Evolutionary conservation across 1,139 yeast genomes (phyloP).

Genomic region (Protomyces arabidopsidicola): DNA sequence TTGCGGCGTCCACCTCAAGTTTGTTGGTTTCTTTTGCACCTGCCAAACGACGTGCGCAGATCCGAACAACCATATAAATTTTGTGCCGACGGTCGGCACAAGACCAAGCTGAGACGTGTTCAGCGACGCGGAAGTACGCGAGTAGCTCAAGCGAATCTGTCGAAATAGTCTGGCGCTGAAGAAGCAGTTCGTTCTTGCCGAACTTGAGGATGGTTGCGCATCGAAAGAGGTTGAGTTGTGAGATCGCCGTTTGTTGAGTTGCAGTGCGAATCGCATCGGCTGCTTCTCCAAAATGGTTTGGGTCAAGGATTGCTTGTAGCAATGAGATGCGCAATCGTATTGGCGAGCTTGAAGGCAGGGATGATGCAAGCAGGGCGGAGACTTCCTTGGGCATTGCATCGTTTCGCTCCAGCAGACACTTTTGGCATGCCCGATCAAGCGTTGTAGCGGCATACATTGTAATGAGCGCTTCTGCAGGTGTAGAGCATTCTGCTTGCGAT

Average conservation of each 20-base stretch:
- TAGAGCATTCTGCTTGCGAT: neutral
- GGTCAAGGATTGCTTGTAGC: neutral
- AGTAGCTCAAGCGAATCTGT: neutral
- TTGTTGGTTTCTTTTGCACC: neutral
- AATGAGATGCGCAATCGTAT: neutral
- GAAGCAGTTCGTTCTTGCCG: neutral
- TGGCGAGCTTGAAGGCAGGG: neutral
- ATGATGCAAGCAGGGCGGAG: neutral
- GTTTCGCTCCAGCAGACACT: neutral
- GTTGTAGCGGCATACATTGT: neutral
- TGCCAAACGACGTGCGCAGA: neutral
- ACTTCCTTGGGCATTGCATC: neutral
- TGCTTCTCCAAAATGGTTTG: neutral
- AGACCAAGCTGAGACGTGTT: neutral
- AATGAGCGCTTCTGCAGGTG: neutral
- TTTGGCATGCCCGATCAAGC: neutral
- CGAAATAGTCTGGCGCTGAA: neutral
- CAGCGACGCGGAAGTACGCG: neutral
- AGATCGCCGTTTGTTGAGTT: neutral
- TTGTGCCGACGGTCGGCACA: neutral
- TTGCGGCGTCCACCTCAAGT: neutral
- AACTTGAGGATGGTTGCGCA: neutral
- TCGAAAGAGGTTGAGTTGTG: neutral
- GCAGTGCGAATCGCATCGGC: neutral
- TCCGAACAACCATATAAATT: neutral